phyloP scores from a whole-genome alignment of 139 green algal species.

The Volvox africanus region DNA sequence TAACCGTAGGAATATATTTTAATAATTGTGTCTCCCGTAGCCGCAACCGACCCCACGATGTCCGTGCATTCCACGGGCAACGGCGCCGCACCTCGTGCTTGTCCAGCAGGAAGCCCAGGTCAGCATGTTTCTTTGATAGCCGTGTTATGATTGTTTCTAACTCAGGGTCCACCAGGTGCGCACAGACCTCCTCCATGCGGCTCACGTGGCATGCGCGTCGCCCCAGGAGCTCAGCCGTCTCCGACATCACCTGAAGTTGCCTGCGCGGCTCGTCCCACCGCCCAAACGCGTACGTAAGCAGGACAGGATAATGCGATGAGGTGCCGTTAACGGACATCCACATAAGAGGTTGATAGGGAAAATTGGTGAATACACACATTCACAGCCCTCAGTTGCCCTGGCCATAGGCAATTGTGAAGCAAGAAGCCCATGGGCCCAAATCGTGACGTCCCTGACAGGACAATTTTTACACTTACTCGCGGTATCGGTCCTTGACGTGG shows the following conservation, averaged over 20 bases:
- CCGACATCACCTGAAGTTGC: not conserved
- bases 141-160: not conserved
- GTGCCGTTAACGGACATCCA: no score
- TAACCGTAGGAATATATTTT: no score
- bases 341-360: no score
- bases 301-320: not conserved
- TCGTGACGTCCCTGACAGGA: no score
- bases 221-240: not conserved
- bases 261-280: not conserved
- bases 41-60: not conserved
- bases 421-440: no score
- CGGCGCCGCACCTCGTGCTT: constrained; percentile 14
- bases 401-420: no score
- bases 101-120: constrained; percentile 6
- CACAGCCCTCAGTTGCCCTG: no score
- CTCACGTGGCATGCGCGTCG: not conserved
- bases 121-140: constrained; percentile 1
- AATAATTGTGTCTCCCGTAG: no score
- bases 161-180: not conserved
- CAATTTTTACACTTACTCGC: constrained; percentile 9
- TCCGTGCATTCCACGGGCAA: not conserved
- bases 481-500: constrained; percentile 13
- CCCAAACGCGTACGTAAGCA: not conserved
- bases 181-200: constrained; percentile 1
- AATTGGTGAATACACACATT: no score